These are phyloP conservation scores for Cercospora nicotianae DNA, from an alignment of 2,329 filamentous ascomycete species.

Conservation along the genomic window DNA sequence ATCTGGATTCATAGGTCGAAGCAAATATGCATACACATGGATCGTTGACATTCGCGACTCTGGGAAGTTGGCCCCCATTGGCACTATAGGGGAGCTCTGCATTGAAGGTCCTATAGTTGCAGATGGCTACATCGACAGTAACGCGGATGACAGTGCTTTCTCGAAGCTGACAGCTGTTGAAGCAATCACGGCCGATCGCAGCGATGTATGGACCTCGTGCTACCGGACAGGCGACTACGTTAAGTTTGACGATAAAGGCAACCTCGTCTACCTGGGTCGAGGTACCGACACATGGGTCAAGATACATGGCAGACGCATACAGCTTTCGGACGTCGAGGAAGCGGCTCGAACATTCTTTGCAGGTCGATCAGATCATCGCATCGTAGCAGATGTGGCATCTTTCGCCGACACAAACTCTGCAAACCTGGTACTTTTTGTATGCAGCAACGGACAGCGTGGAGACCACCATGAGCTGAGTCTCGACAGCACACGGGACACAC, in stretches of 20 bases:
- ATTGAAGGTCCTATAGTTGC: conserved; percentile 49
- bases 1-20: conserved; percentile 18
- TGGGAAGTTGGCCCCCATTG: conserved; percentile 41
- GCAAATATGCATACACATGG: conserved; percentile 30
- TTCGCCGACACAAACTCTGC: background rate
- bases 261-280: conserved; percentile 21
- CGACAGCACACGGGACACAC: background rate
- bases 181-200: background rate
- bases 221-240: conserved; percentile 26
- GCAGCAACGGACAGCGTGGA: background rate
- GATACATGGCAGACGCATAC: conserved; percentile 8
- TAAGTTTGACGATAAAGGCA: conserved; percentile 18
- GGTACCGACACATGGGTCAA: conserved; percentile 2
- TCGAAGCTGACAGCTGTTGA: background rate
- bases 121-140: conserved; percentile 45
- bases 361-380: too few species aligned
- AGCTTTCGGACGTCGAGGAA: conserved; percentile 1
- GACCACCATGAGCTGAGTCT: background rate
- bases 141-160: background rate
- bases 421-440: background rate
- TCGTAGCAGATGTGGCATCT: background rate
- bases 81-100: conserved; percentile 50
- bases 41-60: conserved; percentile 35
- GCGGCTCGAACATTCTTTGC: background rate
- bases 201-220: background rate